phyloP scores from a whole-genome alignment of 2,329 filamentous ascomycete genomes.

The Volutella citrinella region DNA sequence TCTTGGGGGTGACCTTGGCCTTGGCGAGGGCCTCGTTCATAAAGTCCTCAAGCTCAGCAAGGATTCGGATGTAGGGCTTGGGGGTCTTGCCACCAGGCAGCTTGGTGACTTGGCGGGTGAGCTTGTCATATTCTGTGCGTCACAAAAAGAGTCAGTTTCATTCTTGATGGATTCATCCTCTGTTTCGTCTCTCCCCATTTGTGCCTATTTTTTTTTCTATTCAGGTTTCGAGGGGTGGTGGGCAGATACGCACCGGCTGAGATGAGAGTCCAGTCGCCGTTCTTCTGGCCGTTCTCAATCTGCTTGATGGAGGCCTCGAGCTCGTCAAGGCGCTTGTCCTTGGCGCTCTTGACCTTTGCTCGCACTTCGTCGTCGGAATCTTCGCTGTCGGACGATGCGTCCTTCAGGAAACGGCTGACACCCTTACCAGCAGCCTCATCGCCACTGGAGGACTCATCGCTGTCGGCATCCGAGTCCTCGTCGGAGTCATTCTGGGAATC shows the following conservation, averaged over 20 bases:
- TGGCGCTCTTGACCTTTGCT: conserved; percentile 91
- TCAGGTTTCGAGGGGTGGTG: not conserved
- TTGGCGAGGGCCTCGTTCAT: conserved; percentile 93
- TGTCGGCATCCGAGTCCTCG: conserved; percentile 51
- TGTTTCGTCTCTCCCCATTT: conserved; percentile 1
- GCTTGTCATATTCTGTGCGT: conserved; percentile 80
- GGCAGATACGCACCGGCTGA: conserved; percentile 62
- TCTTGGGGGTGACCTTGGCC: conserved; percentile 94
- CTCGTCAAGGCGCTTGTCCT: conserved; percentile 95
- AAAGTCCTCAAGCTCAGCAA: conserved; percentile 90
- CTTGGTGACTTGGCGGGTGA: conserved; percentile 82
- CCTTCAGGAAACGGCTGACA: conserved; percentile 79
- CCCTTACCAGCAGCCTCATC: conserved; percentile 67
- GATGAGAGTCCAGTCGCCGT: conserved; percentile 94
- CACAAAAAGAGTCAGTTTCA: conserved; percentile 17
- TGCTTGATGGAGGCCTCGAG: conserved; percentile 83
- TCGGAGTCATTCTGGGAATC: conserved; percentile 44
- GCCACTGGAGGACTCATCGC: conserved; percentile 51
- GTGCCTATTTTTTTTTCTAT: not conserved
- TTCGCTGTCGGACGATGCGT: conserved; percentile 70
- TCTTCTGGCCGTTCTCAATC: conserved; percentile 97
- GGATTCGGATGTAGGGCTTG: conserved; percentile 87
- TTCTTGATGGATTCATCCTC: no score
- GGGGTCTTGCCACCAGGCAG: conserved; percentile 75
- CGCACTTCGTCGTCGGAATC: conserved; percentile 84